phyloP scores from a whole-genome alignment of 2,329 filamentous ascomycete genomes.

The Penicillium sp. region DNA sequence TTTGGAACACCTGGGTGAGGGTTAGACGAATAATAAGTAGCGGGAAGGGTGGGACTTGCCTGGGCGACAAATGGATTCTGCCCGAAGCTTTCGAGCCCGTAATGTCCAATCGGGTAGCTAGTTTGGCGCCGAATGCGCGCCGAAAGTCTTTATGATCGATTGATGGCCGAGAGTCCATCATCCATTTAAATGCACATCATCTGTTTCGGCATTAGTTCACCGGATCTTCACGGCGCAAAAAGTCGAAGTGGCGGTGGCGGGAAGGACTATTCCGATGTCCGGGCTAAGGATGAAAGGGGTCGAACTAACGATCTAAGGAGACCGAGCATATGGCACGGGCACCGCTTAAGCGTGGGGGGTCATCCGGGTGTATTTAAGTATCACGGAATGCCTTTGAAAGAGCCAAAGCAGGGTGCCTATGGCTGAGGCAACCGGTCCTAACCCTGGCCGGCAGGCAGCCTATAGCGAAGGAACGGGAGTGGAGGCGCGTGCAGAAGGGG shows the following conservation, averaged over 20 bases:
- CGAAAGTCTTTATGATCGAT: not conserved
- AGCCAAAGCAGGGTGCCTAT: not conserved
- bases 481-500: no score
- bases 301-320: not conserved
- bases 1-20: constrained; percentile 6
- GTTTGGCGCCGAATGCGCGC: not conserved
- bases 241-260: constrained; percentile 1
- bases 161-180: not conserved
- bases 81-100: constrained; percentile 6
- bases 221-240: not conserved
- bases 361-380: not conserved
- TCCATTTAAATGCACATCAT: not conserved
- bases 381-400: not conserved
- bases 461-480: not conserved
- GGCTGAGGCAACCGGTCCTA: not conserved
- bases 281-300: not conserved
- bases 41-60: not conserved
- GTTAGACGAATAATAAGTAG: constrained; percentile 2
- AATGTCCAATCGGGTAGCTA: constrained; percentile 1
- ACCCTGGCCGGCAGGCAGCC: not conserved
- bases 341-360: not conserved
- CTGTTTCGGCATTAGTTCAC: constrained; percentile 1
- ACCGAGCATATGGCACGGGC: not conserved
- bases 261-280: no score
- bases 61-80: constrained; percentile 5